Conservation (phyloP, 176 grass and related monocot genomes). For the Zea luxurians region DNA sequence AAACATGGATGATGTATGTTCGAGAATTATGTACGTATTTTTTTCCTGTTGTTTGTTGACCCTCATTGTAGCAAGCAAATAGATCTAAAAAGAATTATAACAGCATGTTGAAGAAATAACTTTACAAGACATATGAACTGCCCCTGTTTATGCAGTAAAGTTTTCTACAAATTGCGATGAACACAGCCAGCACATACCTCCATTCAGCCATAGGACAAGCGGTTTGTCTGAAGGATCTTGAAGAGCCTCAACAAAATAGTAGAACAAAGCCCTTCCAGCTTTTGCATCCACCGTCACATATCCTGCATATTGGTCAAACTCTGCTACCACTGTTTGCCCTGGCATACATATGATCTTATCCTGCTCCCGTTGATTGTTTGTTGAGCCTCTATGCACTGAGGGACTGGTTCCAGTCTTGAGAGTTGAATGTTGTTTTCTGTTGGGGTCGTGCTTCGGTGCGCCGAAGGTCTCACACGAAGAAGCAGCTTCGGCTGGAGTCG, state of each 20-base stretch:
- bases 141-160: slow-evolving; percentile 31
- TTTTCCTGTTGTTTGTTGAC: neutral
- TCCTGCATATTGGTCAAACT: slow-evolving; percentile 69
- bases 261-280: slow-evolving; percentile 67
- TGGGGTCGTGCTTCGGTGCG: no score
- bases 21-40: neutral
- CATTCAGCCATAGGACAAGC: slow-evolving; percentile 76
- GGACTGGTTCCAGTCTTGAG: slow-evolving; percentile 17
- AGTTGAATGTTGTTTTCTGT: slow-evolving; percentile 25
- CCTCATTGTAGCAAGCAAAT: neutral
- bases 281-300: slow-evolving; percentile 62
- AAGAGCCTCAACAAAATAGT: slow-evolving; percentile 68
- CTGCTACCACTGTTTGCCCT: slow-evolving; percentile 41
- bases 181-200: slow-evolving; percentile 44
- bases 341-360: slow-evolving; percentile 61
- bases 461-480: no score
- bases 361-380: slow-evolving; percentile 26
- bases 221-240: slow-evolving; percentile 50
- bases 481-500: no score
- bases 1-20: neutral
- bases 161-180: neutral
- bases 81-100: slow-evolving; percentile 3
- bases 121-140: slow-evolving; percentile 11
- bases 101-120: neutral
- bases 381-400: slow-evolving; percentile 4